Evolutionary conservation across 2,329 filamentous ascomycete species (phyloP).

Genomic region (Aureobasidium sp.): DNA sequence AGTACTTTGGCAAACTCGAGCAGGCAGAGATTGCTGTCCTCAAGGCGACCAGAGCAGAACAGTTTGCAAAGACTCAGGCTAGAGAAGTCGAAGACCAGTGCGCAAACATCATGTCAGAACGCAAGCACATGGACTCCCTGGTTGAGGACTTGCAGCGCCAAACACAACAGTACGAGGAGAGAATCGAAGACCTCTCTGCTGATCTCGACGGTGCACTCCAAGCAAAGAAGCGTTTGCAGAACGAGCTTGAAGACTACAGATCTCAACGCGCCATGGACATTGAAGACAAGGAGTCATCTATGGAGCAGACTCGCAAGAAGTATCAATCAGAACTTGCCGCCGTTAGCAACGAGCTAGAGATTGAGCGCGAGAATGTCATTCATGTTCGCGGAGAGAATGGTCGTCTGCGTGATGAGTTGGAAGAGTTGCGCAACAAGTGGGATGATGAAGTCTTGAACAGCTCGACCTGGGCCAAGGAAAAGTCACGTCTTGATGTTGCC

Average conservation of each 20-base stretch:
- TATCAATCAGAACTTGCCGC: slow-evolving; percentile 89
- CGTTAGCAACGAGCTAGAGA: slow-evolving; percentile 82
- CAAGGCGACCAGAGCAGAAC: slow-evolving; percentile 83
- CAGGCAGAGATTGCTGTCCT: slow-evolving; percentile 93
- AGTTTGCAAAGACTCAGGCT: slow-evolving; percentile 84
- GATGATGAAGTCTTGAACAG: slow-evolving; percentile 97
- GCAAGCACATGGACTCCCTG: slow-evolving; percentile 76
- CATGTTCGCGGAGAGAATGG: slow-evolving; percentile 76
- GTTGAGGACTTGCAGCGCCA: slow-evolving; percentile 87
- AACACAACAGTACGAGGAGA: slow-evolving; percentile 82
- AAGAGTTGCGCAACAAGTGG: slow-evolving; percentile 92
- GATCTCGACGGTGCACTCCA: slow-evolving; percentile 79
- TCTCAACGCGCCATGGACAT: slow-evolving; percentile 92
- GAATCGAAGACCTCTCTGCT: slow-evolving; percentile 81
- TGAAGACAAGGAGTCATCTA: slow-evolving; percentile 89
- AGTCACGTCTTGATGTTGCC: slow-evolving; percentile 80
- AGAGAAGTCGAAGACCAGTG: slow-evolving; percentile 87
- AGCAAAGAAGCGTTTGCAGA: slow-evolving; percentile 87
- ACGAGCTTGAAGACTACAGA: slow-evolving; percentile 95
- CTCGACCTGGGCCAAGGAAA: slow-evolving; percentile 97
- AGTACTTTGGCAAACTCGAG: slow-evolving; percentile 95
- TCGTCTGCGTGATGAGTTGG: slow-evolving; percentile 86
- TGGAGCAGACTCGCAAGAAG: slow-evolving; percentile 96
- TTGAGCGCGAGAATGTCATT: slow-evolving; percentile 84
- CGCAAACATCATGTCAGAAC: slow-evolving; percentile 81